Conservation (phyloP, 495 filamentous ascomycete genomes). For the Lepraria neglecta region DNA sequence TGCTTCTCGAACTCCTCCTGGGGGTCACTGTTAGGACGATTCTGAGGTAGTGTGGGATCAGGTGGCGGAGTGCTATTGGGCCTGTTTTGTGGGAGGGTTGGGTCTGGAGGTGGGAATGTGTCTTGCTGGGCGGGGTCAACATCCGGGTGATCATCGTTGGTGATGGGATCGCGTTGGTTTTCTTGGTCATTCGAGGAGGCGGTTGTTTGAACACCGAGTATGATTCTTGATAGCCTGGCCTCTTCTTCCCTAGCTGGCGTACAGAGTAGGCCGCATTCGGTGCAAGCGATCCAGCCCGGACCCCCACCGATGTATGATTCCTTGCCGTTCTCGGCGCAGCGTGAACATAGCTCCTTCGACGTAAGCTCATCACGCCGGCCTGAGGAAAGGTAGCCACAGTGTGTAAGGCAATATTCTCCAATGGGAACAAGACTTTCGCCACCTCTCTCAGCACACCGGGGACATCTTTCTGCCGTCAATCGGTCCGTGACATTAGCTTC, state of each 20-base stretch:
- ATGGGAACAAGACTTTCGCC: slow-evolving; percentile 18
- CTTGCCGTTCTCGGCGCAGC: neutral
- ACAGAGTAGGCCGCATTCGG: slow-evolving; percentile 4
- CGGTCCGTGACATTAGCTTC: neutral
- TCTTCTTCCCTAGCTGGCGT: neutral
- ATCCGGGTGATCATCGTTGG: neutral
- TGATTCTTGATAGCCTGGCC: neutral
- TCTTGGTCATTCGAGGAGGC: neutral
- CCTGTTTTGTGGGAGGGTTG: slow-evolving; percentile 28
- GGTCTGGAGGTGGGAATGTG: slow-evolving; percentile 19
- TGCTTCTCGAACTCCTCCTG: neutral
- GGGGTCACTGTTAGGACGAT: slow-evolving; percentile 16
- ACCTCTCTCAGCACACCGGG: neutral
- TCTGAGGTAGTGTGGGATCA: slow-evolving; percentile 23
- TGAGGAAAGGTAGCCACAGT: neutral
- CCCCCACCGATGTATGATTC: slow-evolving; percentile 2
- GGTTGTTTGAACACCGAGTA: neutral
- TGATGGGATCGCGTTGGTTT: neutral
- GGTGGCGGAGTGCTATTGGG: slow-evolving; percentile 19
- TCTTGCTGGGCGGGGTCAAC: neutral
- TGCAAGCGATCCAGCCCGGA: neutral
- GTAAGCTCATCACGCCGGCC: neutral
- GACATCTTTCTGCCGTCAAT: neutral
- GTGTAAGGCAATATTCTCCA: slow-evolving; percentile 17
- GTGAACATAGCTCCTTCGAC: slow-evolving; percentile 1